Conservation (phyloP, 2,329 filamentous ascomycete genomes). For the Dryadomyces sulphureus region DNA sequence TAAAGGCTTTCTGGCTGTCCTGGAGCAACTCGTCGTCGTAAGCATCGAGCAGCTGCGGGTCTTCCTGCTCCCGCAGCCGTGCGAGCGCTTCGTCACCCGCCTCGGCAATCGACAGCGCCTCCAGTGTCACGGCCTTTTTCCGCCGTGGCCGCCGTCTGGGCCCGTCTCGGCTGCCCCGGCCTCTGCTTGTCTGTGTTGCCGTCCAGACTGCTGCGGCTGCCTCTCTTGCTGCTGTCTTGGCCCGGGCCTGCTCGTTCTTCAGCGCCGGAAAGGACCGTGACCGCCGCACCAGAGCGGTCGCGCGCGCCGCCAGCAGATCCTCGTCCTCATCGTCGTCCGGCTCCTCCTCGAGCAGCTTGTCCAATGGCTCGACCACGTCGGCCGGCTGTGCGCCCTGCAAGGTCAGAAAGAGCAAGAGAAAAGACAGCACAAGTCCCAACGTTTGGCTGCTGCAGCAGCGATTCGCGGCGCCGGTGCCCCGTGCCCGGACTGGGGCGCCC, state of each 20-base stretch:
- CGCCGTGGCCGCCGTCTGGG: conserved; percentile 6
- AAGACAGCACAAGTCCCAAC: conserved; percentile 20
- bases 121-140: conserved; percentile 28
- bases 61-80: conserved; percentile 11
- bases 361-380: conserved; percentile 39
- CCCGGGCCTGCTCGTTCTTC: conserved; percentile 35
- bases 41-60: conserved; percentile 30
- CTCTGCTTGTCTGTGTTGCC: not conserved
- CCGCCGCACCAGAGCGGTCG: conserved; percentile 48
- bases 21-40: conserved; percentile 58
- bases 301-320: conserved; percentile 28
- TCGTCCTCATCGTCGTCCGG: conserved; percentile 27
- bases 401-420: not conserved
- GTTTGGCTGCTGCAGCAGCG: conserved; percentile 52
- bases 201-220: not conserved
- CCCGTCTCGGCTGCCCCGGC: not conserved
- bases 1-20: conserved; percentile 72
- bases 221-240: conserved; percentile 20
- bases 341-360: conserved; percentile 42
- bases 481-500: conserved; percentile 27
- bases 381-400: conserved; percentile 35
- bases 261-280: conserved; percentile 71
- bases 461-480: conserved; percentile 52
- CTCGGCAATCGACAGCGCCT: conserved; percentile 31
- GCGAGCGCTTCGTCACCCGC: conserved; percentile 9